phyloP scores from a whole-genome alignment of 2,329 filamentous ascomycete genomes.

The Claviceps capensis region DNA sequence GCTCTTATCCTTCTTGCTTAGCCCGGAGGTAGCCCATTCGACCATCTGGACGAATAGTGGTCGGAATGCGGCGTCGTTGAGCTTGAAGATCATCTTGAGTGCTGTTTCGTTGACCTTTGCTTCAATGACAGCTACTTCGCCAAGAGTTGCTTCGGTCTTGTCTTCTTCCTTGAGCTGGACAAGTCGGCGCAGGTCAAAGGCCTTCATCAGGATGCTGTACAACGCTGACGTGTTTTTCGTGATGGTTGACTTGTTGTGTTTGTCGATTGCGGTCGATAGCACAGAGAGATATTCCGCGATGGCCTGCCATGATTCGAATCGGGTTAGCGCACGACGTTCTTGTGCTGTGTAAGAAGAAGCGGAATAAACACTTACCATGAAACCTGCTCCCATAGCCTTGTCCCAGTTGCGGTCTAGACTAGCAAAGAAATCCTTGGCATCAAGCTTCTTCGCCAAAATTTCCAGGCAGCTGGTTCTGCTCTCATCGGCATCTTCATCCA shows the following conservation, averaged over 20 bases:
- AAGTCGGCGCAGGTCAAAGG: constrained; percentile 52
- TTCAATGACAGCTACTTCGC: constrained; percentile 48
- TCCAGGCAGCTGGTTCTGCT: constrained; percentile 56
- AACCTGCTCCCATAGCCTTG: constrained; percentile 46
- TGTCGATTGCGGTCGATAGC: constrained; percentile 58
- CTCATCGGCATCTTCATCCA: constrained; percentile 49
- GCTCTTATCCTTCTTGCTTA: constrained; percentile 46
- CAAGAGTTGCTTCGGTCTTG: constrained; percentile 26
- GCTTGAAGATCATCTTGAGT: constrained; percentile 88
- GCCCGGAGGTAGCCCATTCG: constrained; percentile 56
- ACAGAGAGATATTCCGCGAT: constrained; percentile 55
- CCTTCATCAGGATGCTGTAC: constrained; percentile 47
- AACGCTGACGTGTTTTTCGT: constrained; percentile 59
- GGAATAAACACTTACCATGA: constrained; percentile 34
- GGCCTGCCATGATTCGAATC: constrained; percentile 30
- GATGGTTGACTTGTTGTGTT: constrained; percentile 65
- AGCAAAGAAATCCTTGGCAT: constrained; percentile 62
- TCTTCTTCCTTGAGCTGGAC: constrained; percentile 35
- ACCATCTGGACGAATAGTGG: constrained; percentile 80
- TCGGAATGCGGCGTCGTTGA: constrained; percentile 87
- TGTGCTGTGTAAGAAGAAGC: not conserved
- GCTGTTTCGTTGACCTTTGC: constrained; percentile 52
- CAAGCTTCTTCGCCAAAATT: constrained; percentile 63
- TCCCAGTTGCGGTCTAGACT: constrained; percentile 61
- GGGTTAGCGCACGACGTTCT: not conserved